Percentiles rank a stretch among this genome's conserved stretches.
Evolutionary conservation across 2,329 filamentous ascomycete species (phyloP).

Genomic region (Orbilia javanica): DNA sequence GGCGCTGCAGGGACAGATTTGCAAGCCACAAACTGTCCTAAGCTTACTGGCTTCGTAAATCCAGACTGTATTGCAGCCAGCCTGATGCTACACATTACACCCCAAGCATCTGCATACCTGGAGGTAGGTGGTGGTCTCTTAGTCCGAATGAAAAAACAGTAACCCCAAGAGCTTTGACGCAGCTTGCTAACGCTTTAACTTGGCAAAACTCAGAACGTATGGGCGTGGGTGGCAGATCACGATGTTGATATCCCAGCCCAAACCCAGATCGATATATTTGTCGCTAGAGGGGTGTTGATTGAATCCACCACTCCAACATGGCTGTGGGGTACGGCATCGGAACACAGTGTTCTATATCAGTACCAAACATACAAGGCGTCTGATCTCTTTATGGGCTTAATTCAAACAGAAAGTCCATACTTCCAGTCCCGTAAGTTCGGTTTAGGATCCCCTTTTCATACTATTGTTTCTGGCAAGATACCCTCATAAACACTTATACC

Average conservation of each 20-base stretch:
- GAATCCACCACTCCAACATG: conserved; percentile 63
- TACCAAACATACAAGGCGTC: conserved; percentile 69
- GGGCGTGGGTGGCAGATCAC: conserved; percentile 67
- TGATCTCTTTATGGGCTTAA: conserved; percentile 69
- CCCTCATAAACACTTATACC: too few relatives aligned
- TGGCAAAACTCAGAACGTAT: not conserved
- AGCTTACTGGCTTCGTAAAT: too few relatives aligned
- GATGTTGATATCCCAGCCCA: conserved; percentile 30
- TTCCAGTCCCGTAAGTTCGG: conserved; percentile 68
- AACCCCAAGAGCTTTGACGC: too few relatives aligned
- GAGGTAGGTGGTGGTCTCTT: too few relatives aligned
- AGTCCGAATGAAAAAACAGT: too few relatives aligned
- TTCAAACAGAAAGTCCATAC: conserved; percentile 70
- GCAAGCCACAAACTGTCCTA: conserved; percentile 81
- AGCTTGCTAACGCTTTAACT: not conserved
- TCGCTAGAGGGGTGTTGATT: conserved; percentile 61
- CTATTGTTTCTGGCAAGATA: too few relatives aligned
- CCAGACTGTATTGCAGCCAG: too few relatives aligned
- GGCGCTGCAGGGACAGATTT: conserved; percentile 85
- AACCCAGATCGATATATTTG: conserved; percentile 64
- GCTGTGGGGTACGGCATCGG: conserved; percentile 68
- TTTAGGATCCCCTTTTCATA: too few relatives aligned
- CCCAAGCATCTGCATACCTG: too few relatives aligned
- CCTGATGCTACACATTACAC: too few relatives aligned
- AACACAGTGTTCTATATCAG: conserved; percentile 70